Conservation (phyloP, 75 land plant genomes). For the Selaginella tamariscina region DNA sequence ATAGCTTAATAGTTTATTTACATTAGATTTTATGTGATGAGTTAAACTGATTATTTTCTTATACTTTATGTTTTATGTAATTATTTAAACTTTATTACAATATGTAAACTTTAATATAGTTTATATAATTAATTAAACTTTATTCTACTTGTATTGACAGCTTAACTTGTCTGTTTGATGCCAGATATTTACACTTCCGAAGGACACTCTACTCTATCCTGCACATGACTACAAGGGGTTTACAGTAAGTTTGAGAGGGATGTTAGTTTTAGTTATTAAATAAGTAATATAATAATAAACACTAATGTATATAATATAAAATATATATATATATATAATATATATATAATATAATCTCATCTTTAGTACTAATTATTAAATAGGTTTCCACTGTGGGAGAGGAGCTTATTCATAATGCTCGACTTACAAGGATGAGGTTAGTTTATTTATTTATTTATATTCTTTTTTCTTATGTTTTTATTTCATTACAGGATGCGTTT, state of each 20-base stretch:
- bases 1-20: too few relatives aligned
- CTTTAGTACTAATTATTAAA: background rate
- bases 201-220: constrained; percentile 71
- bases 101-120: too few relatives aligned
- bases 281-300: too few relatives aligned
- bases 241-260: constrained; percentile 39
- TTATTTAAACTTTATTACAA: too few relatives aligned
- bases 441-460: background rate
- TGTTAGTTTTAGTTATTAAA: too few relatives aligned
- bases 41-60: too few relatives aligned
- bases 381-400: constrained; percentile 93
- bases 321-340: too few relatives aligned
- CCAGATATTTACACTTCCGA: constrained; percentile 85
- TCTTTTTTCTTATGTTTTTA: background rate
- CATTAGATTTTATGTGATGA: too few relatives aligned
- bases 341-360: too few relatives aligned
- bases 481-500: constrained; percentile 55
- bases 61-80: too few relatives aligned
- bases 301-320: too few relatives aligned
- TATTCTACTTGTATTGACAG: background rate
- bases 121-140: background rate
- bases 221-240: constrained; percentile 95
- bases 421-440: constrained; percentile 78
- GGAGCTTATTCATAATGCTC: constrained; percentile 61
- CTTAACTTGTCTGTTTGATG: background rate